phyloP scores from a whole-genome alignment of 257 asterid genomes.

The Nicotiana undulata region DNA sequence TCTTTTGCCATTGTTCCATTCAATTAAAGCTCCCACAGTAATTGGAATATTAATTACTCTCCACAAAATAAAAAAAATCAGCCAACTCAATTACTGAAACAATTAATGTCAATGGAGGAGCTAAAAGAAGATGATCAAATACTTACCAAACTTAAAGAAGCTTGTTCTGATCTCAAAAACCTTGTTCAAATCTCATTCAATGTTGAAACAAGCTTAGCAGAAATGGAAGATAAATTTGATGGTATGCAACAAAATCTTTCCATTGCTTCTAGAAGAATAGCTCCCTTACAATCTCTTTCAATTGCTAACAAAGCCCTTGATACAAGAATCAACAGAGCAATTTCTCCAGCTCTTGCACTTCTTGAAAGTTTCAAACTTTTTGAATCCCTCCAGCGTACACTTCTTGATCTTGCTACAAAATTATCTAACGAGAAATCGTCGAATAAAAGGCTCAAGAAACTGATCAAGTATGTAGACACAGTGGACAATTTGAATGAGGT shows the following conservation, averaged over 20 bases:
- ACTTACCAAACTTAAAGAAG: conserved; percentile 23
- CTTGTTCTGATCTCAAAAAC: conserved; percentile 38
- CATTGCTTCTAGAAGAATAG: conserved; percentile 42
- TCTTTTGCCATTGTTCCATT: background rate
- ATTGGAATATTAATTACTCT: background rate
- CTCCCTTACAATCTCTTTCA: conserved; percentile 67
- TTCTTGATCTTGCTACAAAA: conserved; percentile 32
- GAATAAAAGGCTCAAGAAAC: conserved; percentile 28
- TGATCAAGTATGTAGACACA: conserved; percentile 53
- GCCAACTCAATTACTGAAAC: background rate
- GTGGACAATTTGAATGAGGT: conserved; percentile 45
- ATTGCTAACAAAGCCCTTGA: conserved; percentile 70
- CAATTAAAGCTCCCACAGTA: too few relatives aligned
- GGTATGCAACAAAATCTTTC: conserved; percentile 30
- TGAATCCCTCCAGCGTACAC: conserved; percentile 52
- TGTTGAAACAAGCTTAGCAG: conserved; percentile 31
- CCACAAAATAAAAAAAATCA: background rate
- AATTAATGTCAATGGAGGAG: conserved; percentile 24
- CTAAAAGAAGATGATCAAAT: conserved; percentile 33
- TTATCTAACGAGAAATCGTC: conserved; percentile 33
- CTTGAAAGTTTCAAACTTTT: conserved; percentile 56
- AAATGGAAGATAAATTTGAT: conserved; percentile 28
- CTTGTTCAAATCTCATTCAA: conserved; percentile 32
- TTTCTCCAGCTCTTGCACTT: conserved; percentile 59
- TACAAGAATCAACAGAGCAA: conserved; percentile 60